Conservation (phyloP, 164 flowering plant species). For the Buxus sempervirens region DNA sequence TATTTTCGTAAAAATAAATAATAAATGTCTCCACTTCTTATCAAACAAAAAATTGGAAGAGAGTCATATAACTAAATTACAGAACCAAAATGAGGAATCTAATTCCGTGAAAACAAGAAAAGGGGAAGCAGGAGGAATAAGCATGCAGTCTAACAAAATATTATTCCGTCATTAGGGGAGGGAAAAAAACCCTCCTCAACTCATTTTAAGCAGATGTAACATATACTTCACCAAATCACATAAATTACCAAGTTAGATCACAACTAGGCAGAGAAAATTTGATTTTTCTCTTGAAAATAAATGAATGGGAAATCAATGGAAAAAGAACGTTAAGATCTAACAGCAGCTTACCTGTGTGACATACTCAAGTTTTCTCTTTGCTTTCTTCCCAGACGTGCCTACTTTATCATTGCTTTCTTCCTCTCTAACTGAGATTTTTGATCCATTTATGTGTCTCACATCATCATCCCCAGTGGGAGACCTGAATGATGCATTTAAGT, state of each 20-base stretch:
- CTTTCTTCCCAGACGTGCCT: conserved; percentile 5
- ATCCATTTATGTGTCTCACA: neutral
- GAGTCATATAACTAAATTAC: no score
- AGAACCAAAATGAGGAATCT: no score
- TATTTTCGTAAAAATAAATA: no score
- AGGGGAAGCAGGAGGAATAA: no score
- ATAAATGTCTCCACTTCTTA: no score
- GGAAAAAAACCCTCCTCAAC: no score
- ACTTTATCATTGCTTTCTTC: conserved; percentile 3
- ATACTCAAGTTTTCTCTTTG: conserved; percentile 19
- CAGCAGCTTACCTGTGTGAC: conserved; percentile 22
- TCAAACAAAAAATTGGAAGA: no score
- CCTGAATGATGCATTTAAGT: neutral
- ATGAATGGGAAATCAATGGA: neutral
- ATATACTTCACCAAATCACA: no score
- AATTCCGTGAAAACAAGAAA: no score
- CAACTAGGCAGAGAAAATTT: neutral
- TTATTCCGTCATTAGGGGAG: no score
- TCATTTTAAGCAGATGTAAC: no score
- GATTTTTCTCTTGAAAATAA: neutral
- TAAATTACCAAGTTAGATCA: no score
- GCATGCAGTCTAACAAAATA: neutral
- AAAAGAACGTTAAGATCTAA: neutral
- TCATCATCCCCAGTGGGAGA: conserved; percentile 4
- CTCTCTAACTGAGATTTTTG: conserved; percentile 4